A percentile compares a stretch with the other conserved stretches of the same genome.
Evolutionary conservation across 1,284 basidiomycete genomes (phyloP).

Genomic region (Sporisorium reilianum): DNA sequence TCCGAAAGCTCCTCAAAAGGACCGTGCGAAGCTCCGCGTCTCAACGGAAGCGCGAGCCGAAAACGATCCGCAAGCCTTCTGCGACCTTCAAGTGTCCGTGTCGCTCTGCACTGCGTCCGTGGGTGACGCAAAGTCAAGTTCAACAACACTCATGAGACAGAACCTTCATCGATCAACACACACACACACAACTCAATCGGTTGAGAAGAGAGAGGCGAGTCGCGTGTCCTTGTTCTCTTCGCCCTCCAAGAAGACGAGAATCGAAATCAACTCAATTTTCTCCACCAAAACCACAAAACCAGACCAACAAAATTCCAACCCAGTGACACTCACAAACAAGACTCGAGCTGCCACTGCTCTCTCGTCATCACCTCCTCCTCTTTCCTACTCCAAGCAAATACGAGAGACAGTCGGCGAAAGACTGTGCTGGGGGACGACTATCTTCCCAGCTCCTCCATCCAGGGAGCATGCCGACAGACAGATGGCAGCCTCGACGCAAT

Average conservation of each 20-base stretch:
- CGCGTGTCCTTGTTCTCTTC: constrained; percentile 6
- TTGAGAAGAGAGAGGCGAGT: neutral
- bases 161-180: neutral
- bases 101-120: too few relatives aligned
- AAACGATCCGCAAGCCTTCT: neutral
- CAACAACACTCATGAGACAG: neutral
- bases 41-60: neutral
- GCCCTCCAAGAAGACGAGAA: constrained; percentile 1
- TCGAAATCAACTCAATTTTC: constrained; percentile 18
- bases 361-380: neutral
- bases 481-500: constrained; percentile 39
- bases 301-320: constrained; percentile 15
- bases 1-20: neutral
- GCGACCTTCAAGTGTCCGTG: neutral
- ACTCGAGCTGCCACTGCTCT: neutral
- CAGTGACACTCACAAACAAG: neutral
- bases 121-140: neutral
- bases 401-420: constrained; percentile 2
- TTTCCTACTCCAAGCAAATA: neutral
- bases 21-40: neutral
- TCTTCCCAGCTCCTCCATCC: neutral
- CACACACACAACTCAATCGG: neutral
- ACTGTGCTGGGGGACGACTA: constrained; percentile 1
- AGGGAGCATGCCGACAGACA: constrained; percentile 27
- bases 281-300: constrained; percentile 4